Evolutionary conservation across 2,329 filamentous ascomycete species (phyloP), one percentile per base, ranked within the genome.

Genomic region (Didymosphaeria variabile): DNA sequence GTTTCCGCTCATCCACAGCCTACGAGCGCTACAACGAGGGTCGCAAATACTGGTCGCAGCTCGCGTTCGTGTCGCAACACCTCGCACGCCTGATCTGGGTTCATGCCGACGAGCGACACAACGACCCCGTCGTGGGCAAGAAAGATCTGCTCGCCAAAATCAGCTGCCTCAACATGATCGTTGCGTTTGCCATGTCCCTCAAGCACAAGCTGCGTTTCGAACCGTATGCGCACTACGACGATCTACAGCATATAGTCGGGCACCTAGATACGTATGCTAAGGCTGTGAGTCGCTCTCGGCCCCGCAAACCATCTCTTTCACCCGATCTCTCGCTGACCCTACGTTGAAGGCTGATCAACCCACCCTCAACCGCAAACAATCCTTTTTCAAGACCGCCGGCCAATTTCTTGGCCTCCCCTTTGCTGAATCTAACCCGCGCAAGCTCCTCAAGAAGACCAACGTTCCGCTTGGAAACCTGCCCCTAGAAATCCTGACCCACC

Each of bases 181-280:
- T 92, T 23, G 90, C 91, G 1, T 95, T 91, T 71, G 85, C 91
- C n/a, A 82, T 92, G 5, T 81, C 92, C 1, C 83, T 95, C 60
- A 95, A 94, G 79, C 92, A 94, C 79, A 90, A 88, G 69, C 85
- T 95, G n/a, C 91, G 92, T 15, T 94, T 94, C 74, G 92, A 95
- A 73, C 91, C 92, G 0, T 91, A 90, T 69, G 87, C 87, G 34
- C 85, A 89, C 55, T 94, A 95, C 73, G 85, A 90, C 2, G 92
- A 95, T 70, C 81, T 95, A 5, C 79, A 86, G 34, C 86, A 89
- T 36, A 81, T 94, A 2, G 85, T 94, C 32, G 84, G 84, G 5
- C 89, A 94, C 71, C 82, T 96, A 26, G 85, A 91, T 67, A 94
- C 91, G 0, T 92, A 92, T 69, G 91, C 92, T 54, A 87, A 82